Evolutionary conservation across 2,329 filamentous ascomycete genomes (phyloP).

Genomic region (Waltergamsia citrina): DNA sequence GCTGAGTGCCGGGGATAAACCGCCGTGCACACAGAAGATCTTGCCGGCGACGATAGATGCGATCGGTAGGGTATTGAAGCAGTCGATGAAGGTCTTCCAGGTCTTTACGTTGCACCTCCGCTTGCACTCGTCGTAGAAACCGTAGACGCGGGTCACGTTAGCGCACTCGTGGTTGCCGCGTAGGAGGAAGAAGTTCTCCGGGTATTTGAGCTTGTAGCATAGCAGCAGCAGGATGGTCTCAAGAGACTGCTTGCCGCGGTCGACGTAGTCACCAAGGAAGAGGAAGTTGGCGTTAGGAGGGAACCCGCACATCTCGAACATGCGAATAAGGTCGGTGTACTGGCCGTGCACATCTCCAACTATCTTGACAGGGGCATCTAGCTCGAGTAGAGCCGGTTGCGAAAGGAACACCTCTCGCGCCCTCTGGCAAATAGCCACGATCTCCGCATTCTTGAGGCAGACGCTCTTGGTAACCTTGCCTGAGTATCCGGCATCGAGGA

Average conservation of each 20-base stretch:
- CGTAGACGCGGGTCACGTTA: conserved; percentile 90
- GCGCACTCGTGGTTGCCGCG: conserved; percentile 96
- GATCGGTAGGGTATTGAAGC: conserved; percentile 91
- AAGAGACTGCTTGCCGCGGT: conserved; percentile 89
- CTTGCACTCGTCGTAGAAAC: conserved; percentile 98
- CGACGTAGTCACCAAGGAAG: conserved; percentile 93
- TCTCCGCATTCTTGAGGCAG: conserved; percentile 95
- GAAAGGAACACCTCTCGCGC: conserved; percentile 83
- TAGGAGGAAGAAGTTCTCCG: conserved; percentile 93
- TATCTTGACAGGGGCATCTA: conserved; percentile 93
- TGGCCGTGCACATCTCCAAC: conserved; percentile 96
- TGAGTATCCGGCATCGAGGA: conserved; percentile 89
- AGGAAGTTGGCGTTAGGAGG: conserved; percentile 87
- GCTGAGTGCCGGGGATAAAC: conserved; percentile 79
- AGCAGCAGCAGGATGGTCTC: conserved; percentile 89
- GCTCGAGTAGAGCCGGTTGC: conserved; percentile 84
- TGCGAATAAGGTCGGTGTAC: conserved; percentile 89
- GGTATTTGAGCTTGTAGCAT: conserved; percentile 96
- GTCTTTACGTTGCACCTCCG: conserved; percentile 91
- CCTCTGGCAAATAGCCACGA: conserved; percentile 83
- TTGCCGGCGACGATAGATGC: conserved; percentile 95
- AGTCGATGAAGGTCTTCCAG: conserved; percentile 97
- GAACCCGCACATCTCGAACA: conserved; percentile 99
- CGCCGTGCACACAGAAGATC: conserved; percentile 96
- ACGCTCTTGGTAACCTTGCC: conserved; percentile 97